Conservation (phyloP, 129 eudicot genomes). For the Ambrosia artemisiifolia region DNA sequence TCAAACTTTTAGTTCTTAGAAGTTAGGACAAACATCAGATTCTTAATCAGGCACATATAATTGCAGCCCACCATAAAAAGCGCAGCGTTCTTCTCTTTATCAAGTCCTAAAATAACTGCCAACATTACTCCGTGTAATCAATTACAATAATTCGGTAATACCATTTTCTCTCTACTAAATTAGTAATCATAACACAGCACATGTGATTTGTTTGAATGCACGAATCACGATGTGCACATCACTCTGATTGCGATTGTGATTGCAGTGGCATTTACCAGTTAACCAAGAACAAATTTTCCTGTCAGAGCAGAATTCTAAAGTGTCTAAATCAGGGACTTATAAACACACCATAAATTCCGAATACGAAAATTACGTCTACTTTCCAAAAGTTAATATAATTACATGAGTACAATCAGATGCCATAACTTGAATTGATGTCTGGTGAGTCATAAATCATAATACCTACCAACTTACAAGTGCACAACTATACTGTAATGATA, state of each 20-base stretch:
- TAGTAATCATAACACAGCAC: too few relatives aligned
- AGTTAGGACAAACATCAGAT: background rate
- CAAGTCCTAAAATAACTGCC: background rate
- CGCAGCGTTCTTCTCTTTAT: too few relatives aligned
- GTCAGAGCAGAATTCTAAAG: background rate
- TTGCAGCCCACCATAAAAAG: background rate
- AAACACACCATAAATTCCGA: background rate
- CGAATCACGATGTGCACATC: too few relatives aligned
- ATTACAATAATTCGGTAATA: too few relatives aligned
- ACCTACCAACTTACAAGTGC: too few relatives aligned
- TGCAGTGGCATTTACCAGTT: background rate
- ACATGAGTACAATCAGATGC: too few relatives aligned
- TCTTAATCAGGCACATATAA: background rate
- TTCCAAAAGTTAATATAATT: background rate
- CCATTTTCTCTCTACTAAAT: background rate
- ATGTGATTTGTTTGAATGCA: too few relatives aligned
- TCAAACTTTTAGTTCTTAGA: background rate
- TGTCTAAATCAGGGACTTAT: background rate
- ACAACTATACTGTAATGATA: background rate
- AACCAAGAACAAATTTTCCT: background rate
- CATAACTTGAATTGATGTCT: too few relatives aligned
- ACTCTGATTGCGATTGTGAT: background rate
- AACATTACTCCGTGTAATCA: background rate
- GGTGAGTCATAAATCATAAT: too few relatives aligned
- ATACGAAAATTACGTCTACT: background rate